Evolutionary conservation across 306 rosid species (phyloP).

Genomic region (Gastrolobium villosum): DNA sequence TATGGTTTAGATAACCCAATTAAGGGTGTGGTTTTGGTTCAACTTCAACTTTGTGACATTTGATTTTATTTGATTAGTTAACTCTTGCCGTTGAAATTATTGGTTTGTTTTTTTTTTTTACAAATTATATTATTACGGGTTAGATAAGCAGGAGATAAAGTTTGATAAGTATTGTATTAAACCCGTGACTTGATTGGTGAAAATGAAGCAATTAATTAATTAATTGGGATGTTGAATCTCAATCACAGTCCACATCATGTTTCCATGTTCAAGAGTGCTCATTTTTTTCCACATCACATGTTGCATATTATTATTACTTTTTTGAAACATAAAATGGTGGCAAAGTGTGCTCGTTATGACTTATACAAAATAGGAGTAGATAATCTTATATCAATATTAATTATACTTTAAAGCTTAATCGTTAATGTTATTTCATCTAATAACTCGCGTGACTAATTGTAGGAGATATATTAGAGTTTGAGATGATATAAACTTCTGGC

Average conservation of each 20-base stretch:
- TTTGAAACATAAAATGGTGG: too few relatives aligned
- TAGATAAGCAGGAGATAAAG: background rate
- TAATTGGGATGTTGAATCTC: conserved; percentile 8
- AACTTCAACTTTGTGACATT: conserved; percentile 25
- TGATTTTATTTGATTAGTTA: conserved; percentile 23
- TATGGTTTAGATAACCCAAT: conserved; percentile 31
- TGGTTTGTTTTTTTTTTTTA: background rate
- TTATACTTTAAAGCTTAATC: too few relatives aligned
- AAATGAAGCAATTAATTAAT: conserved; percentile 28
- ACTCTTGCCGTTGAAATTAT: conserved; percentile 18
- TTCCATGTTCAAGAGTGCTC: background rate
- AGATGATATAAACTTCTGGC: background rate
- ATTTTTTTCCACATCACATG: background rate
- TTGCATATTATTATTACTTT: background rate
- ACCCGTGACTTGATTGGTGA: background rate
- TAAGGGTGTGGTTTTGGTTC: background rate
- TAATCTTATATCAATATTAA: too few relatives aligned
- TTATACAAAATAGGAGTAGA: too few relatives aligned
- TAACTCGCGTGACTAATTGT: too few relatives aligned
- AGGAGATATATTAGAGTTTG: too few relatives aligned
- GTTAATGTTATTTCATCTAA: too few relatives aligned
- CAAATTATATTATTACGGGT: conserved; percentile 10
- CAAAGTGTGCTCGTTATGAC: too few relatives aligned
- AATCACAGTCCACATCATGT: conserved; percentile 21
- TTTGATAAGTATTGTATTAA: background rate